phyloP scores from a whole-genome alignment of 1,139 yeast species.

The Yamadazyma dushanensis region DNA sequence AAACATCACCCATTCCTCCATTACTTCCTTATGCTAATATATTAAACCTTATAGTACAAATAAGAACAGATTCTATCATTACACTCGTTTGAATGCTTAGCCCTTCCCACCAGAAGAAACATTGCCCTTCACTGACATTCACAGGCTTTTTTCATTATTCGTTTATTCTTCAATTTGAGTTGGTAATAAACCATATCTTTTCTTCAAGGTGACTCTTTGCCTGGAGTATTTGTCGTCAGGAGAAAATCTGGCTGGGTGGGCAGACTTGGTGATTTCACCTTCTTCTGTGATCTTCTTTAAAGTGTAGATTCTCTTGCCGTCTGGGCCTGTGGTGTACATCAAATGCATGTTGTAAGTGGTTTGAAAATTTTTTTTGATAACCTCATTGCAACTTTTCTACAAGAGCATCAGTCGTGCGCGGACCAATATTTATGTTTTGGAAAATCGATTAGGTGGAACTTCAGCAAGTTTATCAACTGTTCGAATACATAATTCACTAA shows the following conservation, averaged over 20 bases:
- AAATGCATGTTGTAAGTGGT: slow-evolving; percentile 71
- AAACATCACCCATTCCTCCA: not conserved
- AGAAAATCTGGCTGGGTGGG: slow-evolving; percentile 99
- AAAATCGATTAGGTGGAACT: not conserved
- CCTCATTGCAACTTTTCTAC: not conserved
- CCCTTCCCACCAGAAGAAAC: no score
- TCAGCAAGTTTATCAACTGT: not conserved
- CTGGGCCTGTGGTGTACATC: slow-evolving; percentile 94
- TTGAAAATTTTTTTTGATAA: slow-evolving; percentile 8
- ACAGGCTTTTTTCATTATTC: no score
- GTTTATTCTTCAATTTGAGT: slow-evolving; percentile 57
- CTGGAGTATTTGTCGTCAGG: slow-evolving; percentile 99
- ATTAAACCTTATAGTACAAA: slow-evolving; percentile 3
- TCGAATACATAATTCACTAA: no score
- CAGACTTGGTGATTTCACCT: slow-evolving; percentile 97
- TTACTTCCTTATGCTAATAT: not conserved
- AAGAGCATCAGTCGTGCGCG: slow-evolving; percentile 5
- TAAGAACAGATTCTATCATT: not conserved
- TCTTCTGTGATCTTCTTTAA: slow-evolving; percentile 74
- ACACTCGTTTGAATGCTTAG: no score
- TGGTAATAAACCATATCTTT: slow-evolving; percentile 87
- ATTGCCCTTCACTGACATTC: no score
- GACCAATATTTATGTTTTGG: slow-evolving; percentile 3
- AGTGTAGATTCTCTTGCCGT: slow-evolving; percentile 95
- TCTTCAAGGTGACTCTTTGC: slow-evolving; percentile 97